phyloP scores from a whole-genome alignment of 148 eudicot species.

The Chenopodium formosanum region DNA sequence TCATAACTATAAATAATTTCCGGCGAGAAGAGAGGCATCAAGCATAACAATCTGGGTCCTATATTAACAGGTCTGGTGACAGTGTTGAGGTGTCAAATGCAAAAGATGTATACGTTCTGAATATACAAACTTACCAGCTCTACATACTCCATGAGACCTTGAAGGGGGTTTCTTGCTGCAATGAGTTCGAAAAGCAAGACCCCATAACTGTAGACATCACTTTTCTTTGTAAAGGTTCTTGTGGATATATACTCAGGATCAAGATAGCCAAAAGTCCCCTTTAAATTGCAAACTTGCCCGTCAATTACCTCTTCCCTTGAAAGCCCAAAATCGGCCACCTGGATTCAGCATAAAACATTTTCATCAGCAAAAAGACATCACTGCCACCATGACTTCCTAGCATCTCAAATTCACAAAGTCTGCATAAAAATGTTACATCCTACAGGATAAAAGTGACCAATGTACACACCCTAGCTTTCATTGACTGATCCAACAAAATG shows the following conservation, averaged over 20 bases:
- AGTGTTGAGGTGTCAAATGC: background rate
- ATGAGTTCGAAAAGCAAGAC: conserved; percentile 91
- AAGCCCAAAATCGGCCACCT: conserved; percentile 98
- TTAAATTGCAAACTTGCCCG: conserved; percentile 59
- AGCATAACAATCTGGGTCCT: too few relatives aligned
- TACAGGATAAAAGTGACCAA: background rate
- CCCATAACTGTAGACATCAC: conserved; percentile 92
- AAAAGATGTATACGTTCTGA: background rate
- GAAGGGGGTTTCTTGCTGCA: conserved; percentile 84
- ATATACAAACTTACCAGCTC: conserved; percentile 59
- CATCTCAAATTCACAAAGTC: background rate
- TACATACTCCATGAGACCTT: conserved; percentile 89
- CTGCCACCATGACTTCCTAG: background rate
- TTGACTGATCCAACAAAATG: conserved; percentile 92
- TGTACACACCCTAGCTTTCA: conserved; percentile 85
- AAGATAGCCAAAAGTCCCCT: conserved; percentile 93
- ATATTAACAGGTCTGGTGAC: too few relatives aligned
- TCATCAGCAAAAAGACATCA: too few relatives aligned
- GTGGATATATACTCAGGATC: conserved; percentile 97
- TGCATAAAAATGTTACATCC: background rate
- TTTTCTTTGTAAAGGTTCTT: conserved; percentile 84
- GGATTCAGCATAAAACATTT: background rate
- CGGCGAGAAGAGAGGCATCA: too few relatives aligned
- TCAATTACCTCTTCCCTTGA: conserved; percentile 83
- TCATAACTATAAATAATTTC: too few relatives aligned